Percentiles rank a stretch among this genome's conserved stretches.
Evolutionary conservation across 805 yeast genomes (phyloP).

Genomic region (Deakozyma indianensis): DNA sequence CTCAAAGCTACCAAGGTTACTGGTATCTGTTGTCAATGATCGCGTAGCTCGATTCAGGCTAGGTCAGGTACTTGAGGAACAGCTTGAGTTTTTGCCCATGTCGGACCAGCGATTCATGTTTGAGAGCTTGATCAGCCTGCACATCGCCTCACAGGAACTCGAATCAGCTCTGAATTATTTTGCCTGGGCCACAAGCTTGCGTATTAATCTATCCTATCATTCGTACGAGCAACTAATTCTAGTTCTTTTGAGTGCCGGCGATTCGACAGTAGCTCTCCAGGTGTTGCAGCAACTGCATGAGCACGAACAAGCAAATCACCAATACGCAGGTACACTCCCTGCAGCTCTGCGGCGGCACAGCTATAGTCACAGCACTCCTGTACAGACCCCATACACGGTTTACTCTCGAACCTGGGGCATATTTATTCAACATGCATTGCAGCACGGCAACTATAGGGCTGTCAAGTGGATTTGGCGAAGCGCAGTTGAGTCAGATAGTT

Average conservation of each 20-base stretch:
- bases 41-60: not conserved
- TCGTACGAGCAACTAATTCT: not conserved
- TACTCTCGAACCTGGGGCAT: not conserved
- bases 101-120: not conserved
- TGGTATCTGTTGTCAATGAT: slow-evolving; percentile 1
- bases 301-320: not conserved
- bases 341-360: not conserved
- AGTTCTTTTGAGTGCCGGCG: not conserved
- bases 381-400: not conserved
- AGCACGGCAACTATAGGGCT: not conserved
- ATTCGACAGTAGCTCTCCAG: not conserved
- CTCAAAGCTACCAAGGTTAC: not conserved
- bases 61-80: not conserved
- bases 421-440: not conserved
- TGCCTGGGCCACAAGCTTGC: not conserved
- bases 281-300: not conserved
- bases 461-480: not conserved
- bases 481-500: not conserved
- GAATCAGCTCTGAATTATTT: not conserved
- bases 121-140: not conserved
- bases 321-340: not conserved
- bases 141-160: not conserved
- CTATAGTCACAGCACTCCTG: not conserved
- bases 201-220: not conserved
- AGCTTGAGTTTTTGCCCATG: not conserved